A percentile compares a stretch with the other conserved stretches of the same genome.
Evolutionary conservation across 2,329 filamentous ascomycete species (phyloP).

Genomic region (Trichoderma gracile): DNA sequence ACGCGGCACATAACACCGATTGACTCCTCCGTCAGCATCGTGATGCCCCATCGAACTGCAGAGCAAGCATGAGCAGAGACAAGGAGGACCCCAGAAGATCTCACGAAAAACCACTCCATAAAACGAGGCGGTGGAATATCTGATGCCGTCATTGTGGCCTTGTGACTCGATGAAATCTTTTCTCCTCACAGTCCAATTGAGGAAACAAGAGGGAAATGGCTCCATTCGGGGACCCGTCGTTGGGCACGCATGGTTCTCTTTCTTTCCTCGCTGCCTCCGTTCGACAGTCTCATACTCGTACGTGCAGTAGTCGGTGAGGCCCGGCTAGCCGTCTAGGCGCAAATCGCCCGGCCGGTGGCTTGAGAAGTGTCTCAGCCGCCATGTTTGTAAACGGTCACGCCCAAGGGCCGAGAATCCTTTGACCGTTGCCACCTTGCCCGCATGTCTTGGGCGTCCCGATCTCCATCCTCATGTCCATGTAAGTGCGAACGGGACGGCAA

Average conservation of each 20-base stretch:
- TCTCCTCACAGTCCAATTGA: constrained; percentile 12
- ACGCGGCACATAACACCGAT: constrained; percentile 13
- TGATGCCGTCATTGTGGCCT: constrained; percentile 28
- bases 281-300: constrained; percentile 3
- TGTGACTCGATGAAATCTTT: constrained; percentile 26
- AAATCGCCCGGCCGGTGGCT: constrained; percentile 21
- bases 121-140: constrained; percentile 23
- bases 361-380: constrained; percentile 23
- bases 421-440: constrained; percentile 24
- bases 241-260: constrained; percentile 14
- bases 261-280: neutral
- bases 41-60: constrained; percentile 5
- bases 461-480: constrained; percentile 18
- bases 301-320: constrained; percentile 26
- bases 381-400: constrained; percentile 13
- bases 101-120: constrained; percentile 9
- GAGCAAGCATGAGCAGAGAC: constrained; percentile 6
- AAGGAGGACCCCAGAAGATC: neutral
- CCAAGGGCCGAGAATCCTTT: constrained; percentile 27
- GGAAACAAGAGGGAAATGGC: constrained; percentile 8
- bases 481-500: constrained; percentile 21
- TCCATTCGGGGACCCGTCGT: constrained; percentile 25
- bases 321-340: constrained; percentile 15
- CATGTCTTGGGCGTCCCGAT: constrained; percentile 28
- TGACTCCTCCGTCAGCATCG: constrained; percentile 18